Evolutionary conservation across 257 asterid species (phyloP), one percentile per base, ranked within the genome.

Genomic region (Solanum clarkiae): DNA sequence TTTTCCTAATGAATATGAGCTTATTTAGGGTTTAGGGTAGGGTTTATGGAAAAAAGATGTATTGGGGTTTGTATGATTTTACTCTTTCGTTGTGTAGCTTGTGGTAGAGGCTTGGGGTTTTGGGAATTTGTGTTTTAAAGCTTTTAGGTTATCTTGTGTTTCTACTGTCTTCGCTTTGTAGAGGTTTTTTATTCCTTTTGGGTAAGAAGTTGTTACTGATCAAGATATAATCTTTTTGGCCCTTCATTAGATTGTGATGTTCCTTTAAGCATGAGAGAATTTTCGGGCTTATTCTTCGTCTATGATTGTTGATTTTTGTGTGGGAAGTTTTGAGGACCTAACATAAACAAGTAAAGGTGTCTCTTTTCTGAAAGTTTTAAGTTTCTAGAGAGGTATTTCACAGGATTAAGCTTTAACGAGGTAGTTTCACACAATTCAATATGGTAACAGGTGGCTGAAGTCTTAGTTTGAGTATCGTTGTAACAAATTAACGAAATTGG

Each of bases 21-120:
- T n/a, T 47, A 15, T 7, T 12, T 32, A 66, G 75, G 18, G 18
- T 32, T 70, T 53, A 16, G 44, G 44, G 51, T 29, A 7, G 45
- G 62, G 56, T 17, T 51, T 62, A 66, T 20, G 26, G 4, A 47
- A 29, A 32, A 66, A 47, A 3, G 7, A 1, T 3, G 4, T 5
- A 16, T 18, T 4, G 51, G 20, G 24, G 24, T 36, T 62, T 70
- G 17, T 83, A 4, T 8, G 65, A 15, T 83, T n/a, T 60, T 62
- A 4, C 5, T 74, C 10, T 2, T 53, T 32, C n/a, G 80, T 8
- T 65, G 77, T 54, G 57, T 59, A 22, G 2, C 6, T 59, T 66
- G 80, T 80, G 40, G 75, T n/a, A 36, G 40, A 45, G n/a, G 68
- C 54, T 70, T 85, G 89, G 87, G 88, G 89, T 84, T 86, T 3